Evolutionary conservation across 306 rosid species (phyloP).

Genomic region (Luffa acutangula): DNA sequence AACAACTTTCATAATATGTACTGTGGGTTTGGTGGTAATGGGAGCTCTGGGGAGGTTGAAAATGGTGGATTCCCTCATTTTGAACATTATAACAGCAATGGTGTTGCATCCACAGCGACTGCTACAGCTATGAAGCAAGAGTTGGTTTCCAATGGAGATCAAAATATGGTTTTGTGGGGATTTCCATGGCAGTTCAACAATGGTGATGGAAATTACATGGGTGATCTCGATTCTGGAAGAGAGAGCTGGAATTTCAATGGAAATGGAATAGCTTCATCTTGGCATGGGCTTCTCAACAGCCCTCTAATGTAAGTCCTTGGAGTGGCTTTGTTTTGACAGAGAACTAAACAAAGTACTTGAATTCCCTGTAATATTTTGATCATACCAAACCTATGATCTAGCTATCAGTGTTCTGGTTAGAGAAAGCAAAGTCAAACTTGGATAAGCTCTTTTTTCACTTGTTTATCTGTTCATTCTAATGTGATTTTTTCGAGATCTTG

Average conservation of each 20-base stretch:
- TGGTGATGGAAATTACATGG: constrained; percentile 41
- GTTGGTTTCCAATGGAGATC: constrained; percentile 29
- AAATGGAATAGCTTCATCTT: constrained; percentile 43
- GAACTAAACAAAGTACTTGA: constrained; percentile 1
- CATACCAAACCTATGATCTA: not conserved
- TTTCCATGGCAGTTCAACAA: constrained; percentile 68
- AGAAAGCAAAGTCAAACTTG: constrained; percentile 2
- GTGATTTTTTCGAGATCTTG: not conserved
- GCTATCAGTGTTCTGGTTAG: constrained; percentile 2
- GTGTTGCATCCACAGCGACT: constrained; percentile 41
- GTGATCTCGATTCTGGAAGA: constrained; percentile 56
- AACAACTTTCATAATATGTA: constrained; percentile 31
- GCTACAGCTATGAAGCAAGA: constrained; percentile 87
- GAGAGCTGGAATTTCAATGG: constrained; percentile 59
- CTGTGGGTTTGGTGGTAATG: constrained; percentile 54
- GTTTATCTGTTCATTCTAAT: not conserved
- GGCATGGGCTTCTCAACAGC: constrained; percentile 87
- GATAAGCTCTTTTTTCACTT: constrained; percentile 1
- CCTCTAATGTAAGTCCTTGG: constrained; percentile 55
- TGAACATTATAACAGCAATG: constrained; percentile 36
- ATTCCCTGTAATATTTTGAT: not conserved
- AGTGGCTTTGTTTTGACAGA: not conserved
- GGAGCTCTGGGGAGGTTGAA: constrained; percentile 45
- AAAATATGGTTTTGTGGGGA: constrained; percentile 59
- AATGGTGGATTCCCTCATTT: constrained; percentile 35